Evolutionary conservation across 768 basidiomycete genomes (phyloP).

Genomic region (Tephrocybe sp.): DNA sequence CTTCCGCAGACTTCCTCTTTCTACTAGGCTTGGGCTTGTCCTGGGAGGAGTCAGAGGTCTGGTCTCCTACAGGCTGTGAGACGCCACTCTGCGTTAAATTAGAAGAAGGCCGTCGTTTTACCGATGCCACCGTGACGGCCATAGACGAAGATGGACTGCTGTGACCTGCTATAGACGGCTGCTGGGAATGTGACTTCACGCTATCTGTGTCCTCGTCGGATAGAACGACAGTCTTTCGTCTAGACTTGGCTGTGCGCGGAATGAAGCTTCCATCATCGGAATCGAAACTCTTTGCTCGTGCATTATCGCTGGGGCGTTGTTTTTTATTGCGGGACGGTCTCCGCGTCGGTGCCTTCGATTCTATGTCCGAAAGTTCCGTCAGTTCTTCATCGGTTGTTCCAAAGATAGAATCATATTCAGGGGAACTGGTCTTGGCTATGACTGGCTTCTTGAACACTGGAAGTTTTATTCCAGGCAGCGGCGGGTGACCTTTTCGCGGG

Average conservation of each 20-base stretch:
- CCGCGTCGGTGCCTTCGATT: not conserved
- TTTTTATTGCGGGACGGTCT: not conserved
- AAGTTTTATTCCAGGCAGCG: not conserved
- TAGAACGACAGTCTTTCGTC: slow-evolving; percentile 8
- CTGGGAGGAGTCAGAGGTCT: not conserved
- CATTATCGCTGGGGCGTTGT: not conserved
- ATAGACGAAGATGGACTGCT: not conserved
- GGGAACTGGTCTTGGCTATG: not conserved
- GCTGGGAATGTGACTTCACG: not conserved
- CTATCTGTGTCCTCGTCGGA: slow-evolving; percentile 14
- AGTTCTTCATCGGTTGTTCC: slow-evolving; percentile 23
- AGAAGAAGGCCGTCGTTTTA: too few relatives aligned
- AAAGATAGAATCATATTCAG: slow-evolving; percentile 18
- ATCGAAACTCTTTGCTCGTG: not conserved
- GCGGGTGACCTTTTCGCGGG: not conserved
- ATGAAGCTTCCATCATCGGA: slow-evolving; percentile 12
- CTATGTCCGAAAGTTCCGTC: slow-evolving; percentile 22
- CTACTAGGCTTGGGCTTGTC: not conserved
- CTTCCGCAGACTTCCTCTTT: slow-evolving; percentile 12
- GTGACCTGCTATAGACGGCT: not conserved
- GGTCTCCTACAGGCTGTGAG: not conserved
- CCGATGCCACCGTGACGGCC: too few relatives aligned
- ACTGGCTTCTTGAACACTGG: not conserved
- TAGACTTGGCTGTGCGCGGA: slow-evolving; percentile 6
- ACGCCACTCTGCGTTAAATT: too few relatives aligned